Conservation (phyloP, 1,284 basidiomycete genomes). For the Apiotrichum domesticum region DNA sequence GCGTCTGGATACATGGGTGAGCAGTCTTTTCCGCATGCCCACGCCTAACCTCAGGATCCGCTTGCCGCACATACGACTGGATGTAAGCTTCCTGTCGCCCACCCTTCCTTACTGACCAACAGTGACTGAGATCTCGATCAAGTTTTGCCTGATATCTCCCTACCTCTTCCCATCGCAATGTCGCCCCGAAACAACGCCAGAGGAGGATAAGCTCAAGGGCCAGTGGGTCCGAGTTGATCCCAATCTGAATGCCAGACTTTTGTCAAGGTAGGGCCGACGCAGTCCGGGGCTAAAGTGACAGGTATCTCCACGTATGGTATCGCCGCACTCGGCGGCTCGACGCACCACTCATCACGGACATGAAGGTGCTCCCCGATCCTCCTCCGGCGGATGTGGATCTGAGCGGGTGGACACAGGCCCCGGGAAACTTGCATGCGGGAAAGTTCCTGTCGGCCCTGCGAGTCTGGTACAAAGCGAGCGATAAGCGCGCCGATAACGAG, state of each 20-base stretch:
- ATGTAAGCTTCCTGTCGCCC: conserved; percentile 39
- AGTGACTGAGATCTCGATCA: conserved; percentile 70
- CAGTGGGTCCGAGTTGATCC: conserved; percentile 80
- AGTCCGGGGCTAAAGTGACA: neutral
- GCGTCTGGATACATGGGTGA: conserved; percentile 69
- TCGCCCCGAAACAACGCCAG: conserved; percentile 60
- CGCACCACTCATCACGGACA: conserved; percentile 36
- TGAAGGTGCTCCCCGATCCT: conserved; percentile 32
- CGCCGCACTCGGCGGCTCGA: conserved; percentile 65
- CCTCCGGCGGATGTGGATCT: conserved; percentile 25
- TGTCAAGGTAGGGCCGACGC: too few relatives aligned
- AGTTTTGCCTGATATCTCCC: conserved; percentile 64
- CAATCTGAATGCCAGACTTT: conserved; percentile 56
- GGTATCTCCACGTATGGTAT: conserved; percentile 66
- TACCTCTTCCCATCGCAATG: conserved; percentile 56
- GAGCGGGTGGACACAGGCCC: conserved; percentile 33
- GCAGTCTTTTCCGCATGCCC: conserved; percentile 29
- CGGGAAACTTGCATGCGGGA: conserved; percentile 39
- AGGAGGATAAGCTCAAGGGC: conserved; percentile 69
- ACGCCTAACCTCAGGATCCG: conserved; percentile 49
- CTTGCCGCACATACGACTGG: conserved; percentile 75
- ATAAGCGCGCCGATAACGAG: conserved; percentile 9
- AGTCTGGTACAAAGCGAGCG: conserved; percentile 63
- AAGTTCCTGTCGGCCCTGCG: conserved; percentile 53
- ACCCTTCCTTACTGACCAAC: neutral